These are phyloP conservation scores for Rasamsonia emersonii DNA, from an alignment of 2,329 filamentous ascomycete genomes.

Conservation along the genomic window DNA sequence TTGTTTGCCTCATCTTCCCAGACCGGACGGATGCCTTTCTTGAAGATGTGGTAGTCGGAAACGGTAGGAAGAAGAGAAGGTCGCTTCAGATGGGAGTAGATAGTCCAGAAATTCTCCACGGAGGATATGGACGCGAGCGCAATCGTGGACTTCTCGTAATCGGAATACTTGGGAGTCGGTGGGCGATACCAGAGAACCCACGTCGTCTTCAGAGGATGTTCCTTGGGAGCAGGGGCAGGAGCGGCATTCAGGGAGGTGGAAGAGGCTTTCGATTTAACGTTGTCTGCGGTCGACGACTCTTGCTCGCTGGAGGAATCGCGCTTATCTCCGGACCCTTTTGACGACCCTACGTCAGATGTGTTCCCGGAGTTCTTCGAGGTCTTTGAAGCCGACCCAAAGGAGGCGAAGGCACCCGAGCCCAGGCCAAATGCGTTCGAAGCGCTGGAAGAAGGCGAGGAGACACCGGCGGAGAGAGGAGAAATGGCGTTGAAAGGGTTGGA, in stretches of 20 bases:
- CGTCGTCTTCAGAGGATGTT: conserved; percentile 65
- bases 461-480: conserved; percentile 58
- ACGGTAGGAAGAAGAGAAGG: conserved; percentile 83
- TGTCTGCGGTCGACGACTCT: conserved; percentile 16
- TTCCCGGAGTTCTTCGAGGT: conserved; percentile 79
- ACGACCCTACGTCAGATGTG: conserved; percentile 64
- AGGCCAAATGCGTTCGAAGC: conserved; percentile 87
- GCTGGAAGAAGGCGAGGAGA: conserved; percentile 66
- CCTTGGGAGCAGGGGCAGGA: conserved; percentile 21
- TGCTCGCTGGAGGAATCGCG: conserved; percentile 44
- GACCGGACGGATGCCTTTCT: conserved; percentile 88
- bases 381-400: conserved; percentile 75
- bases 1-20: conserved; percentile 99
- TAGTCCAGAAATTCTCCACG: conserved; percentile 82
- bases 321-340: conserved; percentile 56
- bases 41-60: conserved; percentile 97
- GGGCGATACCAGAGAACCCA: conserved; percentile 98
- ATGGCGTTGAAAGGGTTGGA: conserved; percentile 71
- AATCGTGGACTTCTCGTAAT: conserved; percentile 95
- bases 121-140: conserved; percentile 73
- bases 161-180: conserved; percentile 91
- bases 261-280: conserved; percentile 32
- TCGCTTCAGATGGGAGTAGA: conserved; percentile 82
- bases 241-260: conserved; percentile 32
- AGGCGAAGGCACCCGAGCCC: conserved; percentile 90